Evolutionary conservation across 2,329 filamentous ascomycete species (phyloP).

Genomic region (Ascochyta clinopodiicola): DNA sequence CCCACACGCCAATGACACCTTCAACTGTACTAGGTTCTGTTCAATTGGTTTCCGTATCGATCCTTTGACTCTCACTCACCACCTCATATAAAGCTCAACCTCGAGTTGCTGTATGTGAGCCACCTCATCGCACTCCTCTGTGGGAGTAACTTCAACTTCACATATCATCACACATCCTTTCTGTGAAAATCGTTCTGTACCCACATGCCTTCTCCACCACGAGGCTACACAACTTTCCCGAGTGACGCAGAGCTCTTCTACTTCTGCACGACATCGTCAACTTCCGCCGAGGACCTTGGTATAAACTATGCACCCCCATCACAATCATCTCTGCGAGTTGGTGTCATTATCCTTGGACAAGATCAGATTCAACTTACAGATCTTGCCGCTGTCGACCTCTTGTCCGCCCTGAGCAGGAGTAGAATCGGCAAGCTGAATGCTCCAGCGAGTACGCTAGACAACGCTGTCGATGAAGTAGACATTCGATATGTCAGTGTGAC

Average conservation of each 20-base stretch:
- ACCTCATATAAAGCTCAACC: slow-evolving; percentile 33
- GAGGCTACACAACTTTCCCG: slow-evolving; percentile 43
- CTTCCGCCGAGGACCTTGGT: slow-evolving; percentile 43
- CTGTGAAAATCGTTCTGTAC: slow-evolving; percentile 1
- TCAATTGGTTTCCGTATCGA: slow-evolving; percentile 16
- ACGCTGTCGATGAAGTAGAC: slow-evolving; percentile 46
- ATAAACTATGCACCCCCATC: slow-evolving; percentile 43
- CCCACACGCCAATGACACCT: slow-evolving; percentile 33
- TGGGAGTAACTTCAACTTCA: background rate
- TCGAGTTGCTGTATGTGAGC: slow-evolving; percentile 23
- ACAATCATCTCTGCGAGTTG: slow-evolving; percentile 43
- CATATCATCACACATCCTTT: background rate
- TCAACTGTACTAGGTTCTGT: slow-evolving; percentile 14
- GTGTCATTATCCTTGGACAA: slow-evolving; percentile 39
- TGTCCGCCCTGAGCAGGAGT: slow-evolving; percentile 41
- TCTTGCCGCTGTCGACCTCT: slow-evolving; percentile 42
- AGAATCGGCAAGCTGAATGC: slow-evolving; percentile 36
- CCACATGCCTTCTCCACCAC: slow-evolving; percentile 44
- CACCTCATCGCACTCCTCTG: background rate
- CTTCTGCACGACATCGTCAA: slow-evolving; percentile 44
- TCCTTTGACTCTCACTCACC: slow-evolving; percentile 12
- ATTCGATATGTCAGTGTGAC: slow-evolving; percentile 48
- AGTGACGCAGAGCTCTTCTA: slow-evolving; percentile 47
- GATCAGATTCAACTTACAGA: slow-evolving; percentile 43
- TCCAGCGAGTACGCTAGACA: slow-evolving; percentile 30